Evolutionary conservation across 768 basidiomycete species (phyloP), one percentile per base, ranked within the genome.

Genomic region (Mycena albidolilacea): DNA sequence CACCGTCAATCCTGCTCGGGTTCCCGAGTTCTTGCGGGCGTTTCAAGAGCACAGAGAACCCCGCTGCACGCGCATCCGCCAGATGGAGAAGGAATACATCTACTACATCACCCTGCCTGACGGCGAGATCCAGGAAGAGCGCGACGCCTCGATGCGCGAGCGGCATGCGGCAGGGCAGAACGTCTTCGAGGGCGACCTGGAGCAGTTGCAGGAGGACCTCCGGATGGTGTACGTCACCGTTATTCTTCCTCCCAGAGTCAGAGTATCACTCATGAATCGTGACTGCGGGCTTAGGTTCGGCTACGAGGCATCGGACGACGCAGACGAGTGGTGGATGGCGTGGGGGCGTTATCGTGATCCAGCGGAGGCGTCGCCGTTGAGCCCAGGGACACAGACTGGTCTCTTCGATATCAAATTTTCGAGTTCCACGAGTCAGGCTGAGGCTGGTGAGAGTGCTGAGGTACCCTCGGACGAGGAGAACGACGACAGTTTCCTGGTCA

Each of bases 1-100:
- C 38, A 73, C 71, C 10, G 52, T 46, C 7, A 37, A 65, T 15
- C 21, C 23, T 1, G 6, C 30, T 8, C 52, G 72, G 8, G 52
- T 73, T 38, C 62, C 67, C 23, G 72, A 73, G 46, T 69, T 73
- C 7, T 60, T 73, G 44, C 23, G 59, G 23, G 72, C 72, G 0
- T 68, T 73, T 35, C 67, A 69, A 52, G 48, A 50, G n/a, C 19
- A 14, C 60, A 68, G 72, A 12, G 35, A 54, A 39, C 21, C 43
- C 5, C 72, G 72, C 17, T 58, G 54, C 57, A 8, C 61, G 7
- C 48, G 46, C 30, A 68, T 73, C 12, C 43, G 57, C 0, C 23
- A 69, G 5, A 23, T 60, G 15, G 68, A 73, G 15, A 17, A 52
- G 59, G 23, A 35, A 11, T 62, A 69, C 19, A 44, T 69, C 50